phyloP scores from a whole-genome alignment of 108 stramenopile species.

The Bacterosira constricta region DNA sequence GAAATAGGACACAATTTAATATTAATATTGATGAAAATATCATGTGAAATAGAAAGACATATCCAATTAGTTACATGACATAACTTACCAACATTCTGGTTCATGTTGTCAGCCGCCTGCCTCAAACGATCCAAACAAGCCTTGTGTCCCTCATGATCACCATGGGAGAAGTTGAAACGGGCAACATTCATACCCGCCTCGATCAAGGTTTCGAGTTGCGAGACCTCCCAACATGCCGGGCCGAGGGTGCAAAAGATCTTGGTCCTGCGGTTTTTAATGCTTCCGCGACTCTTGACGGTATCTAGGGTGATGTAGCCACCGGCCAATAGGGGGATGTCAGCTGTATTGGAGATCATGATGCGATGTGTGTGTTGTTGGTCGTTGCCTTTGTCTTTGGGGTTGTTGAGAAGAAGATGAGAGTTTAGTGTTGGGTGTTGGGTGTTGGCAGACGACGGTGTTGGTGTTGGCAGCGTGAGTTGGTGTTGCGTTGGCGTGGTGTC shows the following conservation, averaged over 20 bases:
- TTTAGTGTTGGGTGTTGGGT: neutral
- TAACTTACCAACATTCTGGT: conserved; percentile 54
- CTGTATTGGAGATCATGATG: conserved; percentile 65
- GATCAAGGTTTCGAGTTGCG: conserved; percentile 69
- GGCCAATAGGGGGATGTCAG: conserved; percentile 59
- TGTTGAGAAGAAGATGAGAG: neutral
- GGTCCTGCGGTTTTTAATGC: conserved; percentile 48
- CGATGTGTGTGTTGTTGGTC: neutral
- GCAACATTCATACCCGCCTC: conserved; percentile 85
- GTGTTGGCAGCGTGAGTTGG: too few species aligned
- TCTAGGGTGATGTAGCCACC: conserved; percentile 62
- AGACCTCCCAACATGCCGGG: conserved; percentile 79
- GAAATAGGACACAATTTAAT: conserved; percentile 35
- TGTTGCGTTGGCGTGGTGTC: too few species aligned
- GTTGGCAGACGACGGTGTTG: neutral
- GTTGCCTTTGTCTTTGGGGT: too few species aligned
- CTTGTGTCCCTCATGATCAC: conserved; percentile 82
- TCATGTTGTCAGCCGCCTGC: conserved; percentile 68
- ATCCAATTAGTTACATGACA: neutral
- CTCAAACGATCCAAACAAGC: conserved; percentile 67
- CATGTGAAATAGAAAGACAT: too few species aligned
- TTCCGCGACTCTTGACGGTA: conserved; percentile 47
- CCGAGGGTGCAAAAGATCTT: conserved; percentile 85
- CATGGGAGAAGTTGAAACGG: conserved; percentile 91
- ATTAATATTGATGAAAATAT: conserved; percentile 4